phyloP scores from a whole-genome alignment of 768 basidiomycete genomes.

The Strobilomyces dryophilus region DNA sequence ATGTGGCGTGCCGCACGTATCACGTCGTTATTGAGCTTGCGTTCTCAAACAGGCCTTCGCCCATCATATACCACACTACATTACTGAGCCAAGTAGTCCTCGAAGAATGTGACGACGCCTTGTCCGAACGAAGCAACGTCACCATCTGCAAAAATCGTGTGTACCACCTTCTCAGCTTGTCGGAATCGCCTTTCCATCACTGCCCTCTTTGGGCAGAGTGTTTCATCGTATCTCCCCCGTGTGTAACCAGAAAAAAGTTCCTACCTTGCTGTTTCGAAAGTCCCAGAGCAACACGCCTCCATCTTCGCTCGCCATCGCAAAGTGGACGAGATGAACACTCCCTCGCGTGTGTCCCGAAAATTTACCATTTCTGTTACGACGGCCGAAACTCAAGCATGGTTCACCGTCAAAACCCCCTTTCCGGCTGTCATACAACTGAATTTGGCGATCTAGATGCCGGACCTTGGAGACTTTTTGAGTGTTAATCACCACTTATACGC shows the following conservation, averaged over 20 bases:
- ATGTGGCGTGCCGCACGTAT: slow-evolving; percentile 14
- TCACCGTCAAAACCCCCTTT: slow-evolving; percentile 35
- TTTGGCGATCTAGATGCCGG: slow-evolving; percentile 45
- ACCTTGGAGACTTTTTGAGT: slow-evolving; percentile 33
- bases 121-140: slow-evolving; percentile 41
- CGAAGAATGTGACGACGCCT: slow-evolving; percentile 37
- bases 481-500: slow-evolving; percentile 4
- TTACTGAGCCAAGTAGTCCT: slow-evolving; percentile 25
- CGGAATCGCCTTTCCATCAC: slow-evolving; percentile 31
- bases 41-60: not conserved
- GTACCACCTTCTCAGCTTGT: slow-evolving; percentile 34
- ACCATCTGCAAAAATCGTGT: slow-evolving; percentile 38
- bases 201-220: slow-evolving; percentile 30
- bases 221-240: slow-evolving; percentile 17
- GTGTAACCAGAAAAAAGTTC: slow-evolving; percentile 13
- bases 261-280: slow-evolving; percentile 44
- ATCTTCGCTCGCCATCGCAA: slow-evolving; percentile 45
- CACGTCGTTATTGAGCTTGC: not conserved
- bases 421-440: slow-evolving; percentile 46
- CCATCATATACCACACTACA: slow-evolving; percentile 1
- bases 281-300: slow-evolving; percentile 46
- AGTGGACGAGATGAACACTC: slow-evolving; percentile 37
- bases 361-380: slow-evolving; percentile 26
- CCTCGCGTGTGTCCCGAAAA: slow-evolving; percentile 35
- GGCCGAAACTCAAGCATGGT: slow-evolving; percentile 44